Evolutionary conservation across 2,329 filamentous ascomycete species (phyloP).

Genomic region (Diplodia scrobiculata): DNA sequence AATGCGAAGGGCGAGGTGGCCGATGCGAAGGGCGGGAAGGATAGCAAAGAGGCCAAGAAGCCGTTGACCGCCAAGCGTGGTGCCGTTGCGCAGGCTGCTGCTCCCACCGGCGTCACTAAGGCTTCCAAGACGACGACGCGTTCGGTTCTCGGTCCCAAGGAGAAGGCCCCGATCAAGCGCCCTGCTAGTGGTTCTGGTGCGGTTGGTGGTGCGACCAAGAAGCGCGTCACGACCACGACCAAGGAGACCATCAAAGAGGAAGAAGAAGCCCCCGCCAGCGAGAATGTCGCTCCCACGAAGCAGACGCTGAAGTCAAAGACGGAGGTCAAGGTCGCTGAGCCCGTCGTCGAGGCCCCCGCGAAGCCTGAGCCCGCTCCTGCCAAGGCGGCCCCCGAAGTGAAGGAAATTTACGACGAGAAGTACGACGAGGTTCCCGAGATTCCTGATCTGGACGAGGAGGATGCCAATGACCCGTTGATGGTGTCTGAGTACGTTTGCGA

Average conservation of each 20-base stretch:
- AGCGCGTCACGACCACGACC: conserved; percentile 60
- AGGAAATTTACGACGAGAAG: conserved; percentile 39
- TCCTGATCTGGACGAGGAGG: conserved; percentile 76
- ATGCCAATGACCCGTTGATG: conserved; percentile 93
- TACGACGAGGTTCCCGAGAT: conserved; percentile 35
- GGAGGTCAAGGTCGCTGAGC: conserved; percentile 33
- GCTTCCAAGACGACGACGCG: conserved; percentile 62
- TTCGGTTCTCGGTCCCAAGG: conserved; percentile 66
- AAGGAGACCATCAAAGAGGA: conserved; percentile 58
- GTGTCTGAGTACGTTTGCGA: conserved; percentile 95
- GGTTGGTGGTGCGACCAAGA: conserved; percentile 66
- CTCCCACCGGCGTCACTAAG: conserved; percentile 83
- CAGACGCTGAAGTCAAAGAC: conserved; percentile 34
- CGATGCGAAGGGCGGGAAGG: conserved; percentile 45
- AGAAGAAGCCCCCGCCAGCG: conserved; percentile 59
- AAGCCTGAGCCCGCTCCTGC: conserved; percentile 37
- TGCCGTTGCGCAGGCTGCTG: conserved; percentile 74
- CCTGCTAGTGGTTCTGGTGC: conserved; percentile 71
- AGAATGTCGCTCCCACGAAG: conserved; percentile 66
- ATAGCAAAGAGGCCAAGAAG: conserved; percentile 71
- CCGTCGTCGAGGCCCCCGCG: conserved; percentile 38
- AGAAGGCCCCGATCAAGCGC: conserved; percentile 73
- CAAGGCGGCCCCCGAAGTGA: conserved; percentile 33
- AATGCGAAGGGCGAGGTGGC: conserved; percentile 61
- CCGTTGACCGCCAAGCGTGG: conserved; percentile 59